These are phyloP conservation scores for Bipolaris oryzae DNA, from an alignment of 2,329 filamentous ascomycete genomes.

Conservation along the genomic window DNA sequence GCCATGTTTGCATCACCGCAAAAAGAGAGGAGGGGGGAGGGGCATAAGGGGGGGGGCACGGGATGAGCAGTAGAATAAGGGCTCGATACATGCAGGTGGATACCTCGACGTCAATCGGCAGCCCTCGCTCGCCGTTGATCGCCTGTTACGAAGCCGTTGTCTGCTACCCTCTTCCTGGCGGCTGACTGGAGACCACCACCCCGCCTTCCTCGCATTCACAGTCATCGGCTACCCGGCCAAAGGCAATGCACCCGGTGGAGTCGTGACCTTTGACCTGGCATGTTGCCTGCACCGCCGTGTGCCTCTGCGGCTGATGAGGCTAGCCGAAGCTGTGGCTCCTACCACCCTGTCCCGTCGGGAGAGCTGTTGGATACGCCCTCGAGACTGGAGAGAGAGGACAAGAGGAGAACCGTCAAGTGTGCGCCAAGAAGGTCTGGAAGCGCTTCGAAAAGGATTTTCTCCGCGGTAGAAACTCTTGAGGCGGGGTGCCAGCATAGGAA, in stretches of 20 bases:
- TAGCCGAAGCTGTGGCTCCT: conserved; percentile 17
- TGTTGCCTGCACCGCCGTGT: conserved; percentile 20
- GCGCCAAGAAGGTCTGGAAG: conserved; percentile 45
- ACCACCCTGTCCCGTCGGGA: conserved; percentile 28
- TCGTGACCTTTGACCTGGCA: conserved; percentile 20
- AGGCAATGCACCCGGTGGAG: conserved; percentile 23
- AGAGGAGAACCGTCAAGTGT: conserved; percentile 16
- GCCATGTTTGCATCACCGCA: conserved; percentile 29
- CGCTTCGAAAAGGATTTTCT: conserved; percentile 34
- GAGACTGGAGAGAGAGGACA: conserved; percentile 17
- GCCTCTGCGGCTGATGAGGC: conserved; percentile 29
- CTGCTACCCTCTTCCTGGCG: conserved; percentile 15
- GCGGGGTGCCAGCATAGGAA: conserved; percentile 27
- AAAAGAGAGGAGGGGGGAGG: conserved; percentile 9
- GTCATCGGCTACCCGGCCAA: conserved; percentile 15
- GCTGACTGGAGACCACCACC: conserved; percentile 16
- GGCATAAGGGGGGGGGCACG: conserved; percentile 7
- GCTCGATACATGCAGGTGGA: conserved; percentile 33
- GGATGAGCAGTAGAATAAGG: conserved; percentile 20
- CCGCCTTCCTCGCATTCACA: background rate
- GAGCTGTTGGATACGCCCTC: conserved; percentile 11
- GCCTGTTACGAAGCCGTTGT: conserved; percentile 17
- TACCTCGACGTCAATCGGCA: conserved; percentile 41
- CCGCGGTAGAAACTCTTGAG: conserved; percentile 20
- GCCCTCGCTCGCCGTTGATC: conserved; percentile 30